A percentile compares a stretch with the other conserved stretches of the same genome.
phyloP scores from a whole-genome alignment of 23 red algal genomes.

The Agarophyton chilense region DNA sequence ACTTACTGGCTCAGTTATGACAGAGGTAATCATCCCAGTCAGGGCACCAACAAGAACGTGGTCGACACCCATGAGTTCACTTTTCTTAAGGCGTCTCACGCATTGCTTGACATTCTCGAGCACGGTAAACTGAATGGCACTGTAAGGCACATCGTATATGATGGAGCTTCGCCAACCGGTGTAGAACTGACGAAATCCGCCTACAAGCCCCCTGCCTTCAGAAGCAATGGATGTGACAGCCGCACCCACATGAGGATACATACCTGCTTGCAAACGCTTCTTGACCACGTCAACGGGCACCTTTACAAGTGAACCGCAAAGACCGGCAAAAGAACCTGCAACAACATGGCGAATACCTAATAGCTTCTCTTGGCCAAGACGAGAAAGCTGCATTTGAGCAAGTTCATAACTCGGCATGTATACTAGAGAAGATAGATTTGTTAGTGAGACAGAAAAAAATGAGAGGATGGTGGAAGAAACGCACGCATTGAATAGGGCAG shows the following conservation, averaged over 20 bases:
- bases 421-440: slow-evolving; percentile 1
- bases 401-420: slow-evolving; percentile 76
- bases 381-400: slow-evolving; percentile 59
- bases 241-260: slow-evolving; percentile 41
- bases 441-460: neutral
- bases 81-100: slow-evolving; percentile 3
- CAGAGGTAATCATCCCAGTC: slow-evolving; percentile 75
- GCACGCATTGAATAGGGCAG: slow-evolving; percentile 75
- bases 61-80: slow-evolving; percentile 38
- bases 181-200: slow-evolving; percentile 60
- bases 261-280: slow-evolving; percentile 78
- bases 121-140: slow-evolving; percentile 70
- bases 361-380: slow-evolving; percentile 5
- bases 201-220: slow-evolving; percentile 1
- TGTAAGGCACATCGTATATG: slow-evolving; percentile 79
- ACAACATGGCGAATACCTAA: slow-evolving; percentile 57
- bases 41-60: slow-evolving; percentile 71
- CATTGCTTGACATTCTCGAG: slow-evolving; percentile 71
- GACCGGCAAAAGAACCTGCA: slow-evolving; percentile 73
- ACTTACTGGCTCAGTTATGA: slow-evolving; percentile 82
- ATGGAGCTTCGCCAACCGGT: slow-evolving; percentile 63
- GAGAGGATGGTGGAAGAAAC: slow-evolving; percentile 9
- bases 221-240: slow-evolving; percentile 45
- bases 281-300: slow-evolving; percentile 76
- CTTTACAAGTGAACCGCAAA: slow-evolving; percentile 72